These are phyloP conservation scores for Epichloe glyceriae DNA, from an alignment of 2,329 filamentous ascomycete genomes.

Conservation along the genomic window DNA sequence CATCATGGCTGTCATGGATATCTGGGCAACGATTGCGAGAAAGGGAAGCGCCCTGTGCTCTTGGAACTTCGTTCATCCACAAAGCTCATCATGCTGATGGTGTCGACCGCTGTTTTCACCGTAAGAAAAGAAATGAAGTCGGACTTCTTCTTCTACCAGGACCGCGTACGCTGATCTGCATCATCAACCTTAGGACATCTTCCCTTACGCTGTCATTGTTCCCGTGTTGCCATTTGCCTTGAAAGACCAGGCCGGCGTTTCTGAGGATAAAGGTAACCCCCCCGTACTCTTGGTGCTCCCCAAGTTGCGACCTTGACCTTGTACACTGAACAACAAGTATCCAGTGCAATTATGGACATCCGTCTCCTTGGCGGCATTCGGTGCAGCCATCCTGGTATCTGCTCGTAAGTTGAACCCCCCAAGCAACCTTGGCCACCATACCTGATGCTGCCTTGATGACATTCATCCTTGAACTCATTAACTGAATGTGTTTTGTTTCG, in stretches of 20 bases:
- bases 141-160: not conserved
- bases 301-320: not conserved
- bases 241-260: conserved; percentile 14
- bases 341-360: conserved; percentile 24
- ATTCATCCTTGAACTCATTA: conserved; percentile 1
- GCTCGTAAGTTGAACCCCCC: conserved; percentile 15
- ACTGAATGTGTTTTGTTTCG: not conserved
- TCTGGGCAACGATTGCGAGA: conserved; percentile 7
- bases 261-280: conserved; percentile 9
- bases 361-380: conserved; percentile 21
- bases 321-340: not conserved
- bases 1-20: conserved; percentile 9
- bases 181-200: conserved; percentile 17
- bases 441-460: not conserved
- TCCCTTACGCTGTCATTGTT: conserved; percentile 22
- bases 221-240: conserved; percentile 21
- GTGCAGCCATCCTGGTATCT: conserved; percentile 16
- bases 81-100: conserved; percentile 19
- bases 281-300: not conserved
- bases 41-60: conserved; percentile 14
- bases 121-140: conserved; percentile 8
- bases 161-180: not conserved
- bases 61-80: conserved; percentile 20
- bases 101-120: conserved; percentile 22
- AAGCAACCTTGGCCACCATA: not conserved